phyloP scores from a whole-genome alignment of 108 stramenopile genomes.

The Cylindrotheca closterium region DNA sequence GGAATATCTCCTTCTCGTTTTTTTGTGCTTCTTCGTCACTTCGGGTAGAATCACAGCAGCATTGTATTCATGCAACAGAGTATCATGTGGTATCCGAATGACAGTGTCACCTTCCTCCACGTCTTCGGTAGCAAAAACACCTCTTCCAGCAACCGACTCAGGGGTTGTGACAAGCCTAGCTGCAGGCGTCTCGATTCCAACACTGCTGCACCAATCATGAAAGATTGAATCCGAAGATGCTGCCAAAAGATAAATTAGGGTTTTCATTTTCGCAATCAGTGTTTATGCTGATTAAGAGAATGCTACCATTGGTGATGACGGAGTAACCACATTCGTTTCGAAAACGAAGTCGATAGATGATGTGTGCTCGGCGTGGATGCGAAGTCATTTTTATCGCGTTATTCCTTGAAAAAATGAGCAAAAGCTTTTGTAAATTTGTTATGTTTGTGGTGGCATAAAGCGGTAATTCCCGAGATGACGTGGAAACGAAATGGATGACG shows the following conservation, averaged over 20 bases:
- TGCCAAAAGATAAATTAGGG: not conserved
- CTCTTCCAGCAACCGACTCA: conserved; percentile 51
- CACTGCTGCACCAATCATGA: conserved; percentile 38
- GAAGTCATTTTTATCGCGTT: no score
- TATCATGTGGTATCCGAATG: conserved; percentile 35
- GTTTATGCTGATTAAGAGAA: no score
- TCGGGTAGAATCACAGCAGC: conserved; percentile 9
- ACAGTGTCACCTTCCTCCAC: conserved; percentile 29
- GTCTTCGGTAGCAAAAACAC: conserved; percentile 40
- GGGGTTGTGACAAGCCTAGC: conserved; percentile 40
- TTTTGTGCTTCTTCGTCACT: conserved; percentile 6
- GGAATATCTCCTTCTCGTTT: not conserved
- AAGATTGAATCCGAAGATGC: conserved; percentile 1
- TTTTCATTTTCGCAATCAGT: no score
- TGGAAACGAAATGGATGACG: no score
- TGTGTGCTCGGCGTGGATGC: no score
- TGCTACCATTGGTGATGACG: no score
- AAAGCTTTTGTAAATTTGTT: no score
- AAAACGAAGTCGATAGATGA: no score
- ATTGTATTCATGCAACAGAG: conserved; percentile 26
- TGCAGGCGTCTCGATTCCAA: conserved; percentile 32
- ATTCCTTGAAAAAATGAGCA: no score
- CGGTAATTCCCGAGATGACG: no score
- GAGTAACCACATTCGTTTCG: no score
- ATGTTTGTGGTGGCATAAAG: no score